Evolutionary conservation across 2,329 filamentous ascomycete genomes (phyloP), one percentile per base, ranked within the genome.

Genomic region (Pestalotiopsis sp.): DNA sequence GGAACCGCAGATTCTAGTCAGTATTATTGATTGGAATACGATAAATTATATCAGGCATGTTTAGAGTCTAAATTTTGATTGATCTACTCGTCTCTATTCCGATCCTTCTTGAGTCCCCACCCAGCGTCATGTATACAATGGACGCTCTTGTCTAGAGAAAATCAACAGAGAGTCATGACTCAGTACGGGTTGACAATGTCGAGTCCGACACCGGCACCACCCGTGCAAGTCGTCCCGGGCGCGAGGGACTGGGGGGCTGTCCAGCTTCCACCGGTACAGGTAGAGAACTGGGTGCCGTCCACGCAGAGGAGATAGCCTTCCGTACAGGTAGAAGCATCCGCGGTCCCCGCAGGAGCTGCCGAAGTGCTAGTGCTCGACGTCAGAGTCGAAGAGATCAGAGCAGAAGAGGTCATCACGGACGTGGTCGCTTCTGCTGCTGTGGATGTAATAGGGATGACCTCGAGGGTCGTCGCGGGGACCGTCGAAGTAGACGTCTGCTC

Each of bases 181-280:
- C 6, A 64, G 38, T 23, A 64, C 17, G 64, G 56, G 38, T 66
- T 60, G 17, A 66, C 27, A 41, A 66, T 60, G 20, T 66, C 39
- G 17, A 66, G 52, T 25, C 64, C 56, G 27, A 49, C 56, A 11
- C 64, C 64, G 17, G 27, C 52, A 41, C 52, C 56, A 41, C 64
- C 64, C 7, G 23, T 49, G 57, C 64, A 66, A 20, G 38, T 25
- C 6, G 64, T 66, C 2, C 56, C 64, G 13, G 64, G 23, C 1
- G 64, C 64, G 2, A 66, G 39, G 14, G 52, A 31, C 20, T 66
- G 64, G 3, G 64, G 64, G 4, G 27, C 25, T 9, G 52, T 66
- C 64, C 64, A 66, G 4, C 45, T 57, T 27, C 64, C 64, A 13
- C 56, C 64, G 4, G 64, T 66, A 20, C 64, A 66, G 23, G 56